phyloP scores from a whole-genome alignment of 305 asterid genomes.

The Andrographis paniculata region DNA sequence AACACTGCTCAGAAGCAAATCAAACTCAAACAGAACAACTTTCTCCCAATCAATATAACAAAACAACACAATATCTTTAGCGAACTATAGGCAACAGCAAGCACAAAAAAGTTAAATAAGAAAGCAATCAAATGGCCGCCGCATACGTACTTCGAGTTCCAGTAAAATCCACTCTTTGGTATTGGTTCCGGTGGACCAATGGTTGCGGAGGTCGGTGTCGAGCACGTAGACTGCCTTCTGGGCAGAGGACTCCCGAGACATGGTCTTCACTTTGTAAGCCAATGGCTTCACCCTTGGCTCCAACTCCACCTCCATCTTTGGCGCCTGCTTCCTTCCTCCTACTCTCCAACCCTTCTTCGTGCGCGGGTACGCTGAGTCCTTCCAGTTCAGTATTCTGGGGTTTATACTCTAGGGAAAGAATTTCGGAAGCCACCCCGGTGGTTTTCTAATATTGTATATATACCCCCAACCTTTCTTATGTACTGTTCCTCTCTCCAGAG shows the following conservation, averaged over 20 bases:
- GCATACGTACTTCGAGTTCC: conserved; percentile 71
- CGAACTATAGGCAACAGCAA: too few species aligned
- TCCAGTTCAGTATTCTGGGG: too few species aligned
- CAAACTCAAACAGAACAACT: conserved; percentile 12
- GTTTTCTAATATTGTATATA: too few species aligned
- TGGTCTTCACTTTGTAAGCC: conserved; percentile 78
- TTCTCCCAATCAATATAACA: conserved; percentile 5
- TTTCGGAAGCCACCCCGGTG: too few species aligned
- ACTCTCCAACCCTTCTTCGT: background rate
- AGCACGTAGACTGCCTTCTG: conserved; percentile 29
- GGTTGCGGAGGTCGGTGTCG: conserved; percentile 88
- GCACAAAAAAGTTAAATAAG: conserved; percentile 1
- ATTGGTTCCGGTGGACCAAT: conserved; percentile 94
- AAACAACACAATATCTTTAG: conserved; percentile 7
- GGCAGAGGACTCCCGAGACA: conserved; percentile 74
- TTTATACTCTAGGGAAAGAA: too few species aligned
- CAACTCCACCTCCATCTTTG: conserved; percentile 69
- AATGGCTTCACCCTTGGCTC: conserved; percentile 84
- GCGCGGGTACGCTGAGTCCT: too few species aligned
- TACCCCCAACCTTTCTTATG: too few species aligned
- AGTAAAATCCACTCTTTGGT: conserved; percentile 97
- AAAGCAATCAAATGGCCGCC: conserved; percentile 12
- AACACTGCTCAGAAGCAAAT: conserved; percentile 2
- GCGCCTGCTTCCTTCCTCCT: background rate
- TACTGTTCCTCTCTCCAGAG: too few species aligned